Base-by-base conservation (phyloP, 2,329 filamentous ascomycete species). In the Talaromyces sp. region DNA sequence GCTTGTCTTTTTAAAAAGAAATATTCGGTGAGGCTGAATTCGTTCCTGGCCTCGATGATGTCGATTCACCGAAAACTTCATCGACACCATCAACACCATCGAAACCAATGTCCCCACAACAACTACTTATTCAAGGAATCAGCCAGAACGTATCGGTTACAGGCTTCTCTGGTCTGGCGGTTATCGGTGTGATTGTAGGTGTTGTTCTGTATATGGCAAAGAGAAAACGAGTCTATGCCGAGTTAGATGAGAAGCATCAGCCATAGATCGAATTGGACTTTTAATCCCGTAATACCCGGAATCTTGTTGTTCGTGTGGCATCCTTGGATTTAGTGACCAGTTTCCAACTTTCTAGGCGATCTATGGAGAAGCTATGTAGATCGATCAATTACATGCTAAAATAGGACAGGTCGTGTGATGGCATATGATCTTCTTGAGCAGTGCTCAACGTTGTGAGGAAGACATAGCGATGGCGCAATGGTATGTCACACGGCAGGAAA, bases 1-100 rank as follows among this genome's bases (percentile, higher is more conserved):
- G 67, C 73, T 70, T 69, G 69, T 69, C 65, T 66, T 68, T 61
- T 45, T 37, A 6, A 70, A 19, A 70, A 69, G 67, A 70, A 63
- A 31, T 63, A 37, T 15, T 31, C 62, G 60, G 47, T 54, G 19
- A 33, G 22, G 60, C 66, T 33, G 57, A 63, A 59, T 49, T 65
- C 25, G 64, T 49, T 45, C 61, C 59, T 41, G 41, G 54, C 22
- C 35, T 39, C 17, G 65, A 61, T 45, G 56, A 35, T 35, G 49
- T 50, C 41, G 35, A 50, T 33, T 43, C 41, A 15, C 33, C 47
- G 57, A n/a, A 57, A 57, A 22, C 22, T n/a, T 41, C 54, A 13
- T 43, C 56, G 39, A 58, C 11, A 17, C 37, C 56, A 8, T 59
- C 37, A 22, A 39, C 54, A 19, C 35, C 27, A 31, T 31, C 27